Evolutionary conservation across 129 eudicot genomes (phyloP).

Genomic region (Flaveria bidentis): DNA sequence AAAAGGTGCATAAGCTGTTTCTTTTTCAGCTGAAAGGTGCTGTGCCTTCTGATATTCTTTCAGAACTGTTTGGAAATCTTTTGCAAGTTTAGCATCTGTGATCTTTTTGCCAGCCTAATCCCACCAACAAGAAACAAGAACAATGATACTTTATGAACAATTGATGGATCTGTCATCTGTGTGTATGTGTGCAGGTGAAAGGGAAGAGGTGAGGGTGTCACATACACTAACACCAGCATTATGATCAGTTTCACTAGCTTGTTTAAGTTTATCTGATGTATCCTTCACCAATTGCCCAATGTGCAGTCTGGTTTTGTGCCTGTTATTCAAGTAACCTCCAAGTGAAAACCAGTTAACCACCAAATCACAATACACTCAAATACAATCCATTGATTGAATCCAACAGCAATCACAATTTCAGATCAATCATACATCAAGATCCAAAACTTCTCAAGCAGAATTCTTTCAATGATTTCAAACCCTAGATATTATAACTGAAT

Average conservation of each 20-base stretch:
- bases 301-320: slow-evolving; percentile 61
- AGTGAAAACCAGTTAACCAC: background rate
- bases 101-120: slow-evolving; percentile 64
- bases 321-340: slow-evolving; percentile 27
- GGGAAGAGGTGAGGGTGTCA: background rate
- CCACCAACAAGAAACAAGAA: slow-evolving; percentile 4
- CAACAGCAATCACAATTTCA: slow-evolving; percentile 5
- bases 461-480: background rate
- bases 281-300: slow-evolving; percentile 75
- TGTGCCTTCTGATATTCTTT: slow-evolving; percentile 80
- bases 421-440: background rate
- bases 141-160: background rate
- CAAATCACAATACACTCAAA: background rate
- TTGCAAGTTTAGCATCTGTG: slow-evolving; percentile 80
- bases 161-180: background rate
- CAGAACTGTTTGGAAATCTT: slow-evolving; percentile 68
- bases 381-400: background rate
- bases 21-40: slow-evolving; percentile 73
- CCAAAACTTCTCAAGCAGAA: background rate
- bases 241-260: slow-evolving; percentile 63
- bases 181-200: too few species aligned
- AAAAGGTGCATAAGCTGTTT: slow-evolving; percentile 58
- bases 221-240: slow-evolving; percentile 59
- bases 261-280: slow-evolving; percentile 74
- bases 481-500: slow-evolving; percentile 11